Percentiles rank a stretch among this genome's conserved stretches.
These are phyloP conservation scores for Fusarium pseudograminearum DNA, from an alignment of 2,329 filamentous ascomycete species.

Conservation along the genomic window DNA sequence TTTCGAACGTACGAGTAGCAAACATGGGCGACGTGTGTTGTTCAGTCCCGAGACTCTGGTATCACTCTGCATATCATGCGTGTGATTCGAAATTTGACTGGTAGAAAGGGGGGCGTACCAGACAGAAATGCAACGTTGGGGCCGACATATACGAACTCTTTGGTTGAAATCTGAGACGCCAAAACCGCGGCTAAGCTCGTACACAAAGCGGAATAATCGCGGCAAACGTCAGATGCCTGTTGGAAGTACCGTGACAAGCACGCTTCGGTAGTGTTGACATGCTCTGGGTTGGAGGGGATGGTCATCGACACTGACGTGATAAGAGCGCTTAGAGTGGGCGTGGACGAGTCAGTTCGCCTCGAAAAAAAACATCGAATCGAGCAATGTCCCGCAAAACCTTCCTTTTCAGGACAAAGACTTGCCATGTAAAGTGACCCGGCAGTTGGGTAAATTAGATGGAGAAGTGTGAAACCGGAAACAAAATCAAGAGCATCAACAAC, in stretches of 20 bases:
- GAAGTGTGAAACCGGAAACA: slow-evolving; percentile 42
- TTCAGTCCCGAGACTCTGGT: slow-evolving; percentile 50
- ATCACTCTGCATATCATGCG: slow-evolving; percentile 46
- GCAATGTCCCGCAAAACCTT: slow-evolving; percentile 33
- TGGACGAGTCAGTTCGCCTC: slow-evolving; percentile 25
- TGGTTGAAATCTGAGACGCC: slow-evolving; percentile 40
- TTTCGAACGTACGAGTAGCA: slow-evolving; percentile 43
- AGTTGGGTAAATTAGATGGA: slow-evolving; percentile 42
- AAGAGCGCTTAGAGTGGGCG: slow-evolving; percentile 48
- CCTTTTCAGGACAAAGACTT: slow-evolving; percentile 32
- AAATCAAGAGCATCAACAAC: slow-evolving; percentile 28
- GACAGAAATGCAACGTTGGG: slow-evolving; percentile 31
- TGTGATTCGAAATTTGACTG: slow-evolving; percentile 37
- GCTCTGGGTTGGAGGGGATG: slow-evolving; percentile 19
- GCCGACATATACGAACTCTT: slow-evolving; percentile 45
- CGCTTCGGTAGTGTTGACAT: slow-evolving; percentile 24
- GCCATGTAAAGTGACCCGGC: slow-evolving; percentile 30
- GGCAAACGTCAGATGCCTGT: slow-evolving; percentile 24
- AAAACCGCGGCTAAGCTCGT: slow-evolving; percentile 40
- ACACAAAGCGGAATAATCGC: slow-evolving; percentile 40
- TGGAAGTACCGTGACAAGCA: slow-evolving; percentile 9
- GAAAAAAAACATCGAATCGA: slow-evolving; percentile 19
- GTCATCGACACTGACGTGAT: slow-evolving; percentile 37
- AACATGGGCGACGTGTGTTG: slow-evolving; percentile 16
- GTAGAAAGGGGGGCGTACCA: slow-evolving; percentile 27